A percentile compares a stretch with the other conserved stretches of the same genome.
phyloP scores from a whole-genome alignment of 768 basidiomycete genomes.

The Lactarius sanguifluus region DNA sequence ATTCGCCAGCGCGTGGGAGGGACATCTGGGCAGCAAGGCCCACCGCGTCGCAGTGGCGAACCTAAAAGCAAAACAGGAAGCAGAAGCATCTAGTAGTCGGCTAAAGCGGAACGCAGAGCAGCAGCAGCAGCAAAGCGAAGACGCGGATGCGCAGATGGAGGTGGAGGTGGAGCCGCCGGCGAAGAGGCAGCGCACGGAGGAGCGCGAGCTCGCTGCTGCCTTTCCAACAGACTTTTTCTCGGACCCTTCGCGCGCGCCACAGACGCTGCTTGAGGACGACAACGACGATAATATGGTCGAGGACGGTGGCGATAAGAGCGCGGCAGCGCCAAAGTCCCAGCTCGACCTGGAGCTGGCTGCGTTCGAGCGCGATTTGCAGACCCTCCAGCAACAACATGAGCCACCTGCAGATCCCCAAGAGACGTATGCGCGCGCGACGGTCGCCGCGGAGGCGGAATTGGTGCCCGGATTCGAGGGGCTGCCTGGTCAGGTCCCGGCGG shows the following conservation, averaged over 20 bases:
- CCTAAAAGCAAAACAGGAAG: conserved; percentile 49
- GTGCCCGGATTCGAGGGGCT: conserved; percentile 49
- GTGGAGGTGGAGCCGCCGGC: conserved; percentile 32
- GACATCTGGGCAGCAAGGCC: conserved; percentile 77
- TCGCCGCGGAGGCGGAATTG: conserved; percentile 66
- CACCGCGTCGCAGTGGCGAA: conserved; percentile 69
- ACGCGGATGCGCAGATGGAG: conserved; percentile 37
- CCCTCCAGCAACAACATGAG: conserved; percentile 14
- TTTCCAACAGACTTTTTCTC: conserved; percentile 81
- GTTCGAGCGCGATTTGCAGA: conserved; percentile 60
- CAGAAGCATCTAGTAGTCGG: conserved; percentile 33
- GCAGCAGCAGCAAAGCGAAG: conserved; percentile 36
- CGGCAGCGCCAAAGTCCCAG: conserved; percentile 33
- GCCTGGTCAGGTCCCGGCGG: conserved; percentile 39
- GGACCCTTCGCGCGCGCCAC: conserved; percentile 58
- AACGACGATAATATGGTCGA: conserved; percentile 29
- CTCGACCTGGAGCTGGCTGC: conserved; percentile 72
- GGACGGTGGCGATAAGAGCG: conserved; percentile 8
- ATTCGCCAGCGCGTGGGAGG: conserved; percentile 82
- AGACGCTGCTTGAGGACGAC: conserved; percentile 40
- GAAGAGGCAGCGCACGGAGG: conserved; percentile 38
- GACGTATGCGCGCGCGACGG: conserved; percentile 66
- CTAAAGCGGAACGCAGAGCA: conserved; percentile 35
- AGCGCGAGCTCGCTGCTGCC: conserved; percentile 26
- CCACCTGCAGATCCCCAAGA: conserved; percentile 38